A percentile compares a stretch with the other conserved stretches of the same genome.
phyloP scores from a whole-genome alignment of 352 stramenopile species.

The Globisporangium okanoganense region DNA sequence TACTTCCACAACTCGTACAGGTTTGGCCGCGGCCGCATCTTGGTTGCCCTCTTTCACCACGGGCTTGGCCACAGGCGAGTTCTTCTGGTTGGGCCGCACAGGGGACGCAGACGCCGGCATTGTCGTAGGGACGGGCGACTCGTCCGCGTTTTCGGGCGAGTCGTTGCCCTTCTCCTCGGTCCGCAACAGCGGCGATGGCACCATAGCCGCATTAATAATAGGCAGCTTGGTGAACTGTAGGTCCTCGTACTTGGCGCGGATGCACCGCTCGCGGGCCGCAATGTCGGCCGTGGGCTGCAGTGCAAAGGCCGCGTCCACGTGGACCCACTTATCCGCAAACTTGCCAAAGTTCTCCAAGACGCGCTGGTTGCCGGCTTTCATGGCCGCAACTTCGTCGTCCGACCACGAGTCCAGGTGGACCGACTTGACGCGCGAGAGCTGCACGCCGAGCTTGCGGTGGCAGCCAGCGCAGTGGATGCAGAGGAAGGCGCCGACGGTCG shows the following conservation, averaged over 20 bases:
- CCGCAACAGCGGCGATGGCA: background rate
- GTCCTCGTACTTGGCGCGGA: constrained; percentile 68
- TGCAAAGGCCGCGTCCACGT: constrained; percentile 30
- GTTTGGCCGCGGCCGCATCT: constrained; percentile 26
- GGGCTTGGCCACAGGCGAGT: constrained; percentile 19
- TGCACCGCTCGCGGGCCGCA: constrained; percentile 37
- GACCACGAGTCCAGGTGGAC: constrained; percentile 75
- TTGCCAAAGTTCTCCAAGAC: constrained; percentile 60
- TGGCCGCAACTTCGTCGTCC: constrained; percentile 62
- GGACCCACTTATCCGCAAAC: constrained; percentile 50
- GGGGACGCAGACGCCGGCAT: constrained; percentile 11
- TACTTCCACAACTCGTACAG: constrained; percentile 64
- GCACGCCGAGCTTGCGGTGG: constrained; percentile 93
- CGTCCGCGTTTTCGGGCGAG: constrained; percentile 43
- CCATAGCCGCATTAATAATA: background rate
- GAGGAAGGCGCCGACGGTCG: constrained; percentile 92
- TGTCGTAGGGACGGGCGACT: constrained; percentile 18
- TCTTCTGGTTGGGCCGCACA: constrained; percentile 29
- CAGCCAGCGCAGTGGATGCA: constrained; percentile 95
- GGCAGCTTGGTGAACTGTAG: constrained; percentile 62
- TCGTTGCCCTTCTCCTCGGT: constrained; percentile 51
- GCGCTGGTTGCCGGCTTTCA: constrained; percentile 74
- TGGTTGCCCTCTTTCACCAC: constrained; percentile 23
- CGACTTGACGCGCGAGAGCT: constrained; percentile 89
- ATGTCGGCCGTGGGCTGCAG: constrained; percentile 42